Evolutionary conservation across 1,284 basidiomycete species (phyloP).

Genomic region (Ustilago lituana): DNA sequence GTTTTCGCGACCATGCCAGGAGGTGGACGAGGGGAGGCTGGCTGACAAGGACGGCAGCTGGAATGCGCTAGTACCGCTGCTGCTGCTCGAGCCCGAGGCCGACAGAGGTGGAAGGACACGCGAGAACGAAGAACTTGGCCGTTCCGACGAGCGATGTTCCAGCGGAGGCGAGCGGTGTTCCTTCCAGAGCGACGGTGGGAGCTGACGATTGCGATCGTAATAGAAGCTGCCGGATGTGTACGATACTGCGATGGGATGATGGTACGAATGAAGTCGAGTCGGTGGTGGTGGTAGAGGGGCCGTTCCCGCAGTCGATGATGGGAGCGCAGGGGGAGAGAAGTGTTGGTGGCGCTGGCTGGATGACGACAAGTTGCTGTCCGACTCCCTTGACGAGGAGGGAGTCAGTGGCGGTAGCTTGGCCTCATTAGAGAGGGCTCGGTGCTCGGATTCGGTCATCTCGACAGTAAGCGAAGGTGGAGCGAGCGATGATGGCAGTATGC

Average conservation of each 20-base stretch:
- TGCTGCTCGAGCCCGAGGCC: slow-evolving; percentile 16
- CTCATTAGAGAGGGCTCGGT: slow-evolving; percentile 1
- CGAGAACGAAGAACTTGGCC: slow-evolving; percentile 19
- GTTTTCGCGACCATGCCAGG: slow-evolving; percentile 26
- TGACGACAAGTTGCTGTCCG: slow-evolving; percentile 6
- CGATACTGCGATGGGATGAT: slow-evolving; percentile 44
- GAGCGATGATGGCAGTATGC: too few species aligned
- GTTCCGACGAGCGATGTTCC: slow-evolving; percentile 31
- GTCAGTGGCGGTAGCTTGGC: slow-evolving; percentile 17
- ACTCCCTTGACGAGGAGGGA: slow-evolving; percentile 11
- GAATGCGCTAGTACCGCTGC: slow-evolving; percentile 14
- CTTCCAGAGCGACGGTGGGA: slow-evolving; percentile 27
- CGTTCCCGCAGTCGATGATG: slow-evolving; percentile 7
- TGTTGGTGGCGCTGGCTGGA: slow-evolving; percentile 13
- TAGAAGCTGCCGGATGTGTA: slow-evolving; percentile 27
- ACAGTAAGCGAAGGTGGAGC: too few species aligned
- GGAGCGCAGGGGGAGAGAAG: slow-evolving; percentile 22
- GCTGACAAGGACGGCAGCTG: slow-evolving; percentile 39
- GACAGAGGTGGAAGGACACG: slow-evolving; percentile 35
- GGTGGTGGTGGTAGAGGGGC: slow-evolving; percentile 31
- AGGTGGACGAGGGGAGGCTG: slow-evolving; percentile 28
- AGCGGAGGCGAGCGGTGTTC: slow-evolving; percentile 31
- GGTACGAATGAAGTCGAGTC: slow-evolving; percentile 36
- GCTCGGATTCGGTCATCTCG: slow-evolving; percentile 21
- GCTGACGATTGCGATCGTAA: slow-evolving; percentile 23